These are phyloP conservation scores for Gillenia trifoliata DNA, from an alignment of 306 rosid genomes.

Conservation along the genomic window DNA sequence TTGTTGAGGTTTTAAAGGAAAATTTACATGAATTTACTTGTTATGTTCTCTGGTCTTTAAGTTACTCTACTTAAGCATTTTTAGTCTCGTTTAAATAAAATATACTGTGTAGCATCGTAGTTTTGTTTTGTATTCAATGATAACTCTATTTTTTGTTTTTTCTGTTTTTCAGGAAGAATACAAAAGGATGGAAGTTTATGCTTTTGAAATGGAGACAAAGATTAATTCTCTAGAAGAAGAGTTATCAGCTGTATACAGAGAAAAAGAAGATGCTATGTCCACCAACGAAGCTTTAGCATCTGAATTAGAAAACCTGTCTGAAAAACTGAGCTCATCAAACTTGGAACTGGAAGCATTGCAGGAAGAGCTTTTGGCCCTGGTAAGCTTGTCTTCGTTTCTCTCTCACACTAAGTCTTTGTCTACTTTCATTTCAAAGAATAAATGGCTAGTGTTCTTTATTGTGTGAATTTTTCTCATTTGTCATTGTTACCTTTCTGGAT, in stretches of 20 bases:
- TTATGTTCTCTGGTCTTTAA: neutral
- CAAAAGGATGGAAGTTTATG: constrained; percentile 57
- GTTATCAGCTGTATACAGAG: constrained; percentile 36
- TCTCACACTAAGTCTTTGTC: constrained; percentile 11
- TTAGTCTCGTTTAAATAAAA: neutral
- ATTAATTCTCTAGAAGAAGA: constrained; percentile 62
- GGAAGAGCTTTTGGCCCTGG: constrained; percentile 65
- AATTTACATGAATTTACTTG: neutral
- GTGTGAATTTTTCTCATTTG: constrained; percentile 9
- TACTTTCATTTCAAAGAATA: neutral
- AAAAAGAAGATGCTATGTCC: constrained; percentile 56
- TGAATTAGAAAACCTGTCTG: constrained; percentile 56
- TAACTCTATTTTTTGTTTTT: neutral
- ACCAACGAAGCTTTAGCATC: constrained; percentile 53
- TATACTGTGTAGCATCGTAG: too few relatives aligned
- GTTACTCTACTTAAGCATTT: neutral
- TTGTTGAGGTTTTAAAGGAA: neutral
- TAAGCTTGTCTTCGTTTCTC: constrained; percentile 41
- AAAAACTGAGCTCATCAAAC: constrained; percentile 44
- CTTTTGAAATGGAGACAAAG: constrained; percentile 69
- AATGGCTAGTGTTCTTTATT: constrained; percentile 7
- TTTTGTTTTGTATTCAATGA: neutral
- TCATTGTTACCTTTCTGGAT: constrained; percentile 17
- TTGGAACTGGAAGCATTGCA: constrained; percentile 43
- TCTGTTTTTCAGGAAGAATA: constrained; percentile 60